These are phyloP conservation scores for Ogataea henricii DNA, from an alignment of 805 yeast genomes.

Conservation along the genomic window DNA sequence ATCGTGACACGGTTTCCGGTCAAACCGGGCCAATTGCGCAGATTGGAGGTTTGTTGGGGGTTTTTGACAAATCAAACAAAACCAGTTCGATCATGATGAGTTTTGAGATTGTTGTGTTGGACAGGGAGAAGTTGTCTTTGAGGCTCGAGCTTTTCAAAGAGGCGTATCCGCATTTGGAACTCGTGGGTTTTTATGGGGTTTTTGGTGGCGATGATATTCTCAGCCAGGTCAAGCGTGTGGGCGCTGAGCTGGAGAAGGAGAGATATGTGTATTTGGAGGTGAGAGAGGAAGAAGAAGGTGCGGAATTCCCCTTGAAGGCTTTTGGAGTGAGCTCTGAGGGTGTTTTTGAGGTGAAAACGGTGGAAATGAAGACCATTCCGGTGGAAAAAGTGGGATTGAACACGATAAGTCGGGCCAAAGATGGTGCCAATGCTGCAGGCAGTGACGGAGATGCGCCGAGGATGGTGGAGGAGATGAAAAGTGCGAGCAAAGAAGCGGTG, in stretches of 20 bases:
- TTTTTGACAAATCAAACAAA: constrained; percentile 2
- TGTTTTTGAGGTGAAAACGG: not conserved
- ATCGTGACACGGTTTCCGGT: constrained; percentile 3
- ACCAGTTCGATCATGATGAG: constrained; percentile 15
- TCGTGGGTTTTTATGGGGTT: constrained; percentile 28
- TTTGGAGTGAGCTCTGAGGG: not conserved
- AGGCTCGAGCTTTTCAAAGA: constrained; percentile 23
- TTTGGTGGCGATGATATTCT: not conserved
- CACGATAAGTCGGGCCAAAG: constrained; percentile 11
- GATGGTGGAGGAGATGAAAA: constrained; percentile 5
- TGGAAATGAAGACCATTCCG: constrained; percentile 16
- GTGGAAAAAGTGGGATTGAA: constrained; percentile 20
- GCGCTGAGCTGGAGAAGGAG: not conserved
- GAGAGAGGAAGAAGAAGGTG: not conserved
- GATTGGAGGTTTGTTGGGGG: constrained; percentile 22
- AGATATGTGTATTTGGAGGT: not conserved
- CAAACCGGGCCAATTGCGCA: not conserved
- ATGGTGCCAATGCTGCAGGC: not conserved
- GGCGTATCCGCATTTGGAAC: constrained; percentile 25
- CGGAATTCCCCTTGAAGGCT: not conserved
- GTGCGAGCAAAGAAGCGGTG: constrained; percentile 3
- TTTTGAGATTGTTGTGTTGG: constrained; percentile 14
- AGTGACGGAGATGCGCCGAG: not conserved
- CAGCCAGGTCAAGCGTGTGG: not conserved
- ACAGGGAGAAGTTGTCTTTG: constrained; percentile 4